Evolutionary conservation across 176 grass and related monocot species (phyloP), one percentile per base, ranked within the genome.

Genomic region (Musa itinerans): DNA sequence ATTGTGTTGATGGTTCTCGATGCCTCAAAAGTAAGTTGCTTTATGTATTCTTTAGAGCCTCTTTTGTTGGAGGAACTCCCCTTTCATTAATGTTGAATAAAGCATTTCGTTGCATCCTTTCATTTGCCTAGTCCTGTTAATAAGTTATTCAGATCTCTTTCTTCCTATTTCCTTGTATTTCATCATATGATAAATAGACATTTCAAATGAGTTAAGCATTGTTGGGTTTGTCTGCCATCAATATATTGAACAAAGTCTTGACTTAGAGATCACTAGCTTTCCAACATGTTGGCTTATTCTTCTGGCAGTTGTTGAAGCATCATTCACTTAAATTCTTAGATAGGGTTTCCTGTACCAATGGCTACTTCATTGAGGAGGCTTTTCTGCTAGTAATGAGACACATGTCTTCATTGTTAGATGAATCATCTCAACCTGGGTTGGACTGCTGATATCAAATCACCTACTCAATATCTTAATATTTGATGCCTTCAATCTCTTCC

Each of bases 1-100:
- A 86, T 99, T 81, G 95, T 99, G 68, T 81, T 99, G 76, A 99
- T 99, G 95, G 88, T 99, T 81, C 86, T 99, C 66, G 95, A 99
- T 61, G 95, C 88, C 73, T 99, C 90, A 65, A 94, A 99, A 86
- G 95, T 99, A 89, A 68, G 59, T 78, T 76, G 10, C 53, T 53
- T 73, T 64, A 52, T 71, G 54, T 65, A 69, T 75, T 51, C 11
- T 70, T 81, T 82, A 55, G 56, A 48, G 27, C 43, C 70, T 79
- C 68, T 81, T 82, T 74, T 53, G 23, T 15, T 53, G 76, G 72
- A 56, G 34, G 19, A 2, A 69, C 8, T 79, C 69, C 78, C 50
- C 27, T 85, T 11, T 68, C 8, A 19, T 49, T 54, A 49, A 12
- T 64, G 52, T 70, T 75, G 17, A 62, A 11, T 24, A 65, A 26